Evolutionary conservation across 1,139 yeast genomes (phyloP), one percentile per base, ranked within the genome.

Genomic region (Hyphopichia buzzinii): DNA sequence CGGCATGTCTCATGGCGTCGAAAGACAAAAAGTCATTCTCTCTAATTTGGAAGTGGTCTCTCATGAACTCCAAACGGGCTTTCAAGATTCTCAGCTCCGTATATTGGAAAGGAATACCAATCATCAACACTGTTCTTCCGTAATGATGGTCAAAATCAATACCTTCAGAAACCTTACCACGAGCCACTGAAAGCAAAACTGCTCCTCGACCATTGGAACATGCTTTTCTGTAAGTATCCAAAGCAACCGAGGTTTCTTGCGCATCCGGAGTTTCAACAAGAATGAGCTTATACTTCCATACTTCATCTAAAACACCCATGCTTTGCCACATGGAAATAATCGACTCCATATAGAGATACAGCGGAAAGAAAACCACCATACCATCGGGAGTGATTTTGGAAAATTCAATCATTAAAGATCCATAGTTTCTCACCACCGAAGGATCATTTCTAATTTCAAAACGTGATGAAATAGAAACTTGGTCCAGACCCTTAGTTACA

Each of bases 1-100:
- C 98, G 3, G 98, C 99, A 67, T 92, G 99, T 55, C 99, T 79
- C 98, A 92, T 94, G 23, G 99, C 99, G 63, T 92, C 99, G 73
- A 92, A 92, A 16, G 97, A 89, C 31, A 92, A 62, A 55, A 92
- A 92, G 52, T 94, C 98, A 54, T 88, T 90, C 54, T 92, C 98
- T 44, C 88, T 74, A 37, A 92, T 92, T 50, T 88, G 95, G 55
- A 79, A 90, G 54, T 89, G 90, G 55, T 92, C 98, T 49, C 98
- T 74, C 59, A 92, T 64, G 53, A 92, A 92, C 57, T 94, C 98
- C 36, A 92, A 69, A 39, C 98, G 77, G 0, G 99, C 98, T 52
- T 92, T 94, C 48, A 92, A 71, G 43, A 92, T 92, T 54, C 98
- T 81, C 8, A 97, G 89, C 56, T 92, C 98, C 0, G 99, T 94